These are phyloP conservation scores for Ascosphaera apis DNA, from an alignment of 2,329 filamentous ascomycete species.

Conservation along the genomic window DNA sequence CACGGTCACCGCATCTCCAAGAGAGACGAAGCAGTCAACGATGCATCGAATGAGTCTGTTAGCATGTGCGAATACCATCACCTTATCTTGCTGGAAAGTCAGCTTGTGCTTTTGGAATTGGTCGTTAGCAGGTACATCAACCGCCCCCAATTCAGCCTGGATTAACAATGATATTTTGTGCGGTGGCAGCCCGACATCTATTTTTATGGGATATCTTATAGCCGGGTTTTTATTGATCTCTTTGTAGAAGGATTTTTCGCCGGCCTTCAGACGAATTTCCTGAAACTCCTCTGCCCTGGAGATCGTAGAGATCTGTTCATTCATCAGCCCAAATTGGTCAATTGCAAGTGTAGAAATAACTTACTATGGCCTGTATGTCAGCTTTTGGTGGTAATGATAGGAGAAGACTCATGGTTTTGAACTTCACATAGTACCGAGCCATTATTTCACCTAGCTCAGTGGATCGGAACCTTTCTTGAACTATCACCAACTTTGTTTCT, in stretches of 20 bases:
- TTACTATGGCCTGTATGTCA: constrained; percentile 44
- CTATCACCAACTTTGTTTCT: constrained; percentile 32
- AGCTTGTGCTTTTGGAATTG: constrained; percentile 30
- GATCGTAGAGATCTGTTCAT: constrained; percentile 21
- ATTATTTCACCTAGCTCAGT: constrained; percentile 60
- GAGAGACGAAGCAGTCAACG: constrained; percentile 44
- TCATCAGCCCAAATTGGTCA: background rate
- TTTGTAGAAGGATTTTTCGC: constrained; percentile 47
- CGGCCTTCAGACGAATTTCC: constrained; percentile 45
- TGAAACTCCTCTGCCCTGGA: constrained; percentile 49
- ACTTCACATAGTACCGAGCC: constrained; percentile 60
- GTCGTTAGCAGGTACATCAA: constrained; percentile 38
- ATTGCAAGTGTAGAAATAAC: constrained; percentile 9
- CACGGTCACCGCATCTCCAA: constrained; percentile 42
- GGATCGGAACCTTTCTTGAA: constrained; percentile 28
- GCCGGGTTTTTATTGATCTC: constrained; percentile 45
- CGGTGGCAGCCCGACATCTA: constrained; percentile 37
- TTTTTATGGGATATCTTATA: constrained; percentile 48
- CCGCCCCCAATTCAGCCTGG: constrained; percentile 48
- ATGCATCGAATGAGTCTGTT: constrained; percentile 52
- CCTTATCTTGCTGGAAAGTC: constrained; percentile 38
- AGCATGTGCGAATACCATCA: constrained; percentile 41
- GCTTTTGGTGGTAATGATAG: constrained; percentile 37
- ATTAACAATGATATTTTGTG: constrained; percentile 61
- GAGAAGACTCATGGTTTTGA: constrained; percentile 55